Percentiles rank a stretch among this genome's conserved stretches.
phyloP scores from a whole-genome alignment of 805 yeast species.

The Metschnikowia corniflorae region DNA sequence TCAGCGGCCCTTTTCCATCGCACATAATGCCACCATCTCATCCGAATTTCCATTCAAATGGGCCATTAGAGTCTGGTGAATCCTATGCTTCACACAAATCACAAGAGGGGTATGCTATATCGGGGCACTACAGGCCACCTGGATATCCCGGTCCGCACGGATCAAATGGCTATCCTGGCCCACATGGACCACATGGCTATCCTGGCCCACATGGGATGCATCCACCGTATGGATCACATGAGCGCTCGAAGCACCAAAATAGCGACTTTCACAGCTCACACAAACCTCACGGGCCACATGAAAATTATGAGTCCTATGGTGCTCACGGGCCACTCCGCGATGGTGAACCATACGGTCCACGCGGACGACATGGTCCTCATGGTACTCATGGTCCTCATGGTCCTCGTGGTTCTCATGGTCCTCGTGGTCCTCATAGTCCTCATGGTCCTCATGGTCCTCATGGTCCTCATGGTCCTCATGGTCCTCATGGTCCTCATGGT shows the following conservation, averaged over 20 bases:
- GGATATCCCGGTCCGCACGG: constrained; percentile 1
- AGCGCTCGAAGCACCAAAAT: too few species aligned
- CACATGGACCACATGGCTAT: constrained; percentile 1
- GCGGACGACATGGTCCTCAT: constrained; percentile 2
- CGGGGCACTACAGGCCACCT: too few species aligned
- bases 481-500: constrained; percentile 9
- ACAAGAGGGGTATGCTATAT: too few species aligned
- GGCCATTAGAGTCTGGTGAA: too few species aligned
- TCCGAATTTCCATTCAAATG: constrained; percentile 2
- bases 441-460: constrained; percentile 6
- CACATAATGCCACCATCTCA: constrained; percentile 4
- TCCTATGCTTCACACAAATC: too few species aligned
- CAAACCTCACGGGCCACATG: constrained; percentile 2
- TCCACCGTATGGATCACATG: too few species aligned
- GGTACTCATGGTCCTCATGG: constrained; percentile 2
- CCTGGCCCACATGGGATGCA: constrained; percentile 2
- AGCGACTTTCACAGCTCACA: too few species aligned
- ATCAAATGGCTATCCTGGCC: constrained; percentile 1
- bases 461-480: constrained; percentile 7
- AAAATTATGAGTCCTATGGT: neutral
- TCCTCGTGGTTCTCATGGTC: constrained; percentile 3
- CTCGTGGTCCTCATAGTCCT: constrained; percentile 2
- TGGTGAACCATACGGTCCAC: neutral
- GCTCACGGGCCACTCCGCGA: too few species aligned
- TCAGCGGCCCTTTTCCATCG: constrained; percentile 4